A percentile compares a stretch with the other conserved stretches of the same genome.
These are phyloP conservation scores for Encephalitozoon intestinalis DNA, from an alignment of 371 early-diverging fungal species.

Conservation along the genomic window DNA sequence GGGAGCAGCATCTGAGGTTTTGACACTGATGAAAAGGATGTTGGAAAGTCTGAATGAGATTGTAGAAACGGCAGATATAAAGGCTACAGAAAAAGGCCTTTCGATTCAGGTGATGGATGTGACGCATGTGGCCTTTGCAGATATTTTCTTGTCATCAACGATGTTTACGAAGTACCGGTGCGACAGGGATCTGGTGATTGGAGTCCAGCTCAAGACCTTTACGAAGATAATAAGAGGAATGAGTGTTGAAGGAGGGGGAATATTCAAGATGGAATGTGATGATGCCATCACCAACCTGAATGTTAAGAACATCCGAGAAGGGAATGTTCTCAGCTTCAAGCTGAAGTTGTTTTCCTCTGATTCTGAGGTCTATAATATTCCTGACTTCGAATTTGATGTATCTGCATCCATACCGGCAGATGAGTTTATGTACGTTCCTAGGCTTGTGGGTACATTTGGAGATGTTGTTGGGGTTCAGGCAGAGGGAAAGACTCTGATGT, in stretches of 20 bases:
- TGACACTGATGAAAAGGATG: conserved; percentile 48
- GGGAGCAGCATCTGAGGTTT: conserved; percentile 2
- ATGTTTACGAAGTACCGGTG: conserved; percentile 60
- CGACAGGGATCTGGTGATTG: conserved; percentile 55
- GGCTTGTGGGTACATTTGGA: conserved; percentile 41
- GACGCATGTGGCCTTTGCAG: conserved; percentile 58
- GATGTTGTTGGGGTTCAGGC: conserved; percentile 43
- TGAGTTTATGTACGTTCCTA: conserved; percentile 45
- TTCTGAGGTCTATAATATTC: conserved; percentile 36
- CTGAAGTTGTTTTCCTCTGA: conserved; percentile 42
- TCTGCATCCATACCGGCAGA: conserved; percentile 29
- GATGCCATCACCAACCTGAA: conserved; percentile 30
- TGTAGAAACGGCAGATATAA: conserved; percentile 56
- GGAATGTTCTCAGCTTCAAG: conserved; percentile 18
- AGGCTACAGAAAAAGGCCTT: conserved; percentile 47
- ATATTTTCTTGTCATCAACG: conserved; percentile 50
- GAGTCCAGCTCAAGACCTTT: conserved; percentile 52
- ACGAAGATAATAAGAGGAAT: conserved; percentile 51
- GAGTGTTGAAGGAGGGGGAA: conserved; percentile 18
- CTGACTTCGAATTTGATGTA: conserved; percentile 34
- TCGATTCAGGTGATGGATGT: conserved; percentile 61
- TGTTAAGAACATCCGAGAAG: conserved; percentile 16
- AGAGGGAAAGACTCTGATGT: conserved; percentile 25
- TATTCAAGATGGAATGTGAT: conserved; percentile 22
- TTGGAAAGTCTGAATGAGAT: conserved; percentile 57